phyloP scores from a whole-genome alignment of 2,329 filamentous ascomycete genomes.

The Periglandula ipomoeae region DNA sequence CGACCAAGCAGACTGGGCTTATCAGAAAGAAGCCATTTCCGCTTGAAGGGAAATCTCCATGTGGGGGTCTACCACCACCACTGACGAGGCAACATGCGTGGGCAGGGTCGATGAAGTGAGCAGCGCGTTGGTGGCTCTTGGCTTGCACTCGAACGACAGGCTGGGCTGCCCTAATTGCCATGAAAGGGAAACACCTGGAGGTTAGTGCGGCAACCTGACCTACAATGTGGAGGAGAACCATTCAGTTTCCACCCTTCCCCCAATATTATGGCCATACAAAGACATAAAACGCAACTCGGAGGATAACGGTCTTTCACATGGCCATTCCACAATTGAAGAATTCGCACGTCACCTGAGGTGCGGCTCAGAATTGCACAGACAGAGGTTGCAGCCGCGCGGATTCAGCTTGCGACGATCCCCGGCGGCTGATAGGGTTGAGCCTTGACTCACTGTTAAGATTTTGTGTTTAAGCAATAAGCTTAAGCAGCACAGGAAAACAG shows the following conservation, averaged over 20 bases:
- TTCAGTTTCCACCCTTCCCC: neutral
- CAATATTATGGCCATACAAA: neutral
- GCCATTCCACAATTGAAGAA: neutral
- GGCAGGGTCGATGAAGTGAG: too few relatives aligned
- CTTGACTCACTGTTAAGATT: neutral
- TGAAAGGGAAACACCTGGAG: neutral
- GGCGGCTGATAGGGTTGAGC: neutral
- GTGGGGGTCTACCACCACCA: neutral
- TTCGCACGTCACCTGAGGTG: neutral
- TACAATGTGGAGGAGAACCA: neutral
- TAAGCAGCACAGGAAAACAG: neutral
- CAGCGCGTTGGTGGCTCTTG: neutral
- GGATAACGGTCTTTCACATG: neutral
- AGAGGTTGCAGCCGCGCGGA: neutral
- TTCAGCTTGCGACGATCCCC: neutral
- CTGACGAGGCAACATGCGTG: too few relatives aligned
- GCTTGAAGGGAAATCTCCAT: neutral
- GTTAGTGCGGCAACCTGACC: neutral
- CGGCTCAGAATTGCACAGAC: neutral
- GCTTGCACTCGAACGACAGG: neutral
- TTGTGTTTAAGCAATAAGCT: neutral
- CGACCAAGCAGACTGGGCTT: too few relatives aligned
- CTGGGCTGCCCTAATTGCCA: neutral
- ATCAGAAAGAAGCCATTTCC: neutral
- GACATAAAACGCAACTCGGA: neutral